Conservation (phyloP, 768 basidiomycete species). For the Mycena amicta region DNA sequence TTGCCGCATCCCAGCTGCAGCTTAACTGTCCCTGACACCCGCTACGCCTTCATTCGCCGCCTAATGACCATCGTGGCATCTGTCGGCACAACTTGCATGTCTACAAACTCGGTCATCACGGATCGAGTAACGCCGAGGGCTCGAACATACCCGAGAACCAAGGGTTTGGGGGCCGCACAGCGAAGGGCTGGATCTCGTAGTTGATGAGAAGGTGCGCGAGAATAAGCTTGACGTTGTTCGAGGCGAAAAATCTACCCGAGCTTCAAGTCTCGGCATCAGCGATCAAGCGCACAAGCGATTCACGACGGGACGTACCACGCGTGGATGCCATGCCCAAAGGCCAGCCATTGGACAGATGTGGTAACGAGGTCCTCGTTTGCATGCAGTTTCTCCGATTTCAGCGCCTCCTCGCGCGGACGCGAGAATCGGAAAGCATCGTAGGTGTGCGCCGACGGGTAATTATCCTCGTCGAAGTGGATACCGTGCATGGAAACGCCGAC, state of each 20-base stretch:
- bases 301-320: conserved; percentile 10
- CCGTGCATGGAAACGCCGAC: conserved; percentile 19
- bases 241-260: conserved; percentile 22
- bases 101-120: no score
- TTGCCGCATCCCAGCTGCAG: no score
- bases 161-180: conserved; percentile 5
- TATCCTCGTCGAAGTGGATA: conserved; percentile 17
- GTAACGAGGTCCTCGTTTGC: conserved; percentile 8
- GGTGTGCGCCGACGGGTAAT: conserved; percentile 2
- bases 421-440: conserved; percentile 21
- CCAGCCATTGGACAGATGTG: conserved; percentile 10
- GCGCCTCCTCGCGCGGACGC: conserved; percentile 9
- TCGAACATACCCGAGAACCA: no score
- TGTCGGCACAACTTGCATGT: conserved; percentile 10
- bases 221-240: conserved; percentile 20
- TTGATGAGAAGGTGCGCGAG: conserved; percentile 19
- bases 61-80: conserved; percentile 17
- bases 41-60: conserved; percentile 8
- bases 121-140: no score
- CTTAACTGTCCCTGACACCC: no score
- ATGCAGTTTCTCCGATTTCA: conserved; percentile 10
- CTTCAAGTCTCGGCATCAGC: conserved; percentile 1
- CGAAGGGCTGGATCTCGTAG: conserved; percentile 20
- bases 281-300: neutral
- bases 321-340: conserved; percentile 13